phyloP scores from a whole-genome alignment of 129 eudicot species.

The Arctium minus region DNA sequence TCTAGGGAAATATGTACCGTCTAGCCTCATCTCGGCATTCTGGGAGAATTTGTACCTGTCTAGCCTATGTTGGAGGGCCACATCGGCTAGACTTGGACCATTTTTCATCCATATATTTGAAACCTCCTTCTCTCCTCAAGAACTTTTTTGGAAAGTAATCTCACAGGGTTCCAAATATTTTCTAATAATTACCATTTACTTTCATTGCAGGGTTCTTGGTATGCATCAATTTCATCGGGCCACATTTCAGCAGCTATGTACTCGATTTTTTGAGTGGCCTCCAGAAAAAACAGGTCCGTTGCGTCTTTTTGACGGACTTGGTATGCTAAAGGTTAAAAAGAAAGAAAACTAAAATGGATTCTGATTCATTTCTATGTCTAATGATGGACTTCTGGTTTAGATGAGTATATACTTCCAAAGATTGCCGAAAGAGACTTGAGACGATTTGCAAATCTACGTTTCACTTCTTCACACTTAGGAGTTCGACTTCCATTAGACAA shows the following conservation, averaged over 20 bases:
- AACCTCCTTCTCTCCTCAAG: too few species aligned
- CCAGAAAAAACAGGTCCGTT: constrained; percentile 83
- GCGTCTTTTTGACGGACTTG: not conserved
- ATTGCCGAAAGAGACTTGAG: constrained; percentile 93
- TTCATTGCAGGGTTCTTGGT: constrained; percentile 67
- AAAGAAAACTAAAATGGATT: not conserved
- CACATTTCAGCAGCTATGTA: constrained; percentile 67
- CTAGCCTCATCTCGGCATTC: too few species aligned
- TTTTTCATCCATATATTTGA: too few species aligned
- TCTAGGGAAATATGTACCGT: too few species aligned
- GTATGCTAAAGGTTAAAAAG: not conserved
- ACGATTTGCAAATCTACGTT: constrained; percentile 66
- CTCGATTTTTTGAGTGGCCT: constrained; percentile 73
- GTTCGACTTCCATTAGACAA: constrained; percentile 49
- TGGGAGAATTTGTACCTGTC: too few species aligned
- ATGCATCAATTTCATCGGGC: constrained; percentile 44
- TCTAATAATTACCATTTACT: not conserved
- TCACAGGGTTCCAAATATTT: not conserved
- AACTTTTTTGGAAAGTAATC: too few species aligned
- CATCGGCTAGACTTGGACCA: too few species aligned
- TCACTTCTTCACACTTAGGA: constrained; percentile 60
- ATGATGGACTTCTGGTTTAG: constrained; percentile 28
- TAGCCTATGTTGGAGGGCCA: not conserved
- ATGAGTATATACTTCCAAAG: constrained; percentile 93
- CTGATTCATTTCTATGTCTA: too few species aligned